Percentiles rank a stretch among this genome's conserved stretches.
These are phyloP conservation scores for Chrysanthemum lavandulifolium DNA, from an alignment of 129 eudicot genomes.

Conservation along the genomic window DNA sequence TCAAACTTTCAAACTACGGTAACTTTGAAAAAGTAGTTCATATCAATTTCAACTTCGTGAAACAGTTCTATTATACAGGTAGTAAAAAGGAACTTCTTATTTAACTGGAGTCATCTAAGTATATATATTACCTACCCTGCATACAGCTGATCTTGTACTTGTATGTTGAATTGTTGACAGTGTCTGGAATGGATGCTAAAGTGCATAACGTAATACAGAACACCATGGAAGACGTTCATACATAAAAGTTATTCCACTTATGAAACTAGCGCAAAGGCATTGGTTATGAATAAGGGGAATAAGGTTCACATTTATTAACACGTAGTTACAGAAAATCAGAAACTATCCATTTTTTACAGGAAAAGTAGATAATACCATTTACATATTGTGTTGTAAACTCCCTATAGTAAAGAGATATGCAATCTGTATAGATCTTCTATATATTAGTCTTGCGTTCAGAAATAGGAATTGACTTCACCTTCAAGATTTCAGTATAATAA, in stretches of 20 bases:
- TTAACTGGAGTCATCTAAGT: background rate
- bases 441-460: constrained; percentile 4
- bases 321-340: constrained; percentile 14
- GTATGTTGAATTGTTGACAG: constrained; percentile 39
- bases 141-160: constrained; percentile 13
- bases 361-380: constrained; percentile 25
- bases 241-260: constrained; percentile 29
- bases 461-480: constrained; percentile 8
- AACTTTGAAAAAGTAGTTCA: background rate
- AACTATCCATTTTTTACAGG: constrained; percentile 15
- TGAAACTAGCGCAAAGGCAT: constrained; percentile 20
- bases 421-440: constrained; percentile 25
- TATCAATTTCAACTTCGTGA: background rate
- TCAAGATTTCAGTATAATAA: constrained; percentile 12
- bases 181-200: constrained; percentile 71
- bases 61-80: background rate
- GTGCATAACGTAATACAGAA: constrained; percentile 39
- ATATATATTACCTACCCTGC: constrained; percentile 9
- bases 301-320: constrained; percentile 25
- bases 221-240: constrained; percentile 24
- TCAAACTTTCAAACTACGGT: background rate
- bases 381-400: constrained; percentile 23
- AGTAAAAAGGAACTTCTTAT: background rate
- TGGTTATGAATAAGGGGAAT: constrained; percentile 31
- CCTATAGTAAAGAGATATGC: constrained; percentile 26